Conservation (phyloP, 768 basidiomycete species). For the Boletus eberwhitei region DNA sequence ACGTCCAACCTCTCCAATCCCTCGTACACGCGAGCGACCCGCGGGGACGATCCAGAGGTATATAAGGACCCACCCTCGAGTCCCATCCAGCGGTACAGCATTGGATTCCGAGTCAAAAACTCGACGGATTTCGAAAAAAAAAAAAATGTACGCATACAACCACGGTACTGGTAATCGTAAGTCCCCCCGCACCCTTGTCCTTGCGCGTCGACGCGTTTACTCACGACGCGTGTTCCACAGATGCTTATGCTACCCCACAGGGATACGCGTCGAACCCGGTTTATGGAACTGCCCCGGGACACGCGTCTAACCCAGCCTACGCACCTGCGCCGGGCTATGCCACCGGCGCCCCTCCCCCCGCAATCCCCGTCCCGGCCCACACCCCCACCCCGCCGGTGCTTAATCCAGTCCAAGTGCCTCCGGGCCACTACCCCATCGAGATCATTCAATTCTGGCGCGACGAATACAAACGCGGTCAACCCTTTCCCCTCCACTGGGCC, state of each 20-base stretch:
- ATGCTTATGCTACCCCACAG: neutral
- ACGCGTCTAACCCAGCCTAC: neutral
- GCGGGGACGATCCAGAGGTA: neutral
- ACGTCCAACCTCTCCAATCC: neutral
- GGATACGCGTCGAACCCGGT: neutral
- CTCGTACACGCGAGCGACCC: conserved; percentile 7
- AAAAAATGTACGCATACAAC: conserved; percentile 7
- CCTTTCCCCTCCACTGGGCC: conserved; percentile 27
- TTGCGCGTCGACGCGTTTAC: neutral
- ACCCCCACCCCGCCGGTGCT: conserved; percentile 4
- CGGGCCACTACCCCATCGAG: conserved; percentile 22
- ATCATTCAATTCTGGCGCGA: conserved; percentile 31
- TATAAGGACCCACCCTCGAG: neutral
- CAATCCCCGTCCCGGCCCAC: neutral
- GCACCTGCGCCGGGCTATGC: neutral
- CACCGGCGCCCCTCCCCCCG: neutral
- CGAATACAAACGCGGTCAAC: conserved; percentile 7
- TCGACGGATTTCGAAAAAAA: neutral
- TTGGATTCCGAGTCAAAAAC: neutral
- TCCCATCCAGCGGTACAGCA: neutral
- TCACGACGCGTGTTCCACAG: neutral
- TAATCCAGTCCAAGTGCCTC: conserved; percentile 14
- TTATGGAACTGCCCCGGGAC: neutral
- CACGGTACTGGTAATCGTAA: conserved; percentile 1
- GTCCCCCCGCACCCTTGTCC: neutral